Evolutionary conservation across 1,284 basidiomycete genomes (phyloP).

Genomic region (Ceratobasidium sp.): DNA sequence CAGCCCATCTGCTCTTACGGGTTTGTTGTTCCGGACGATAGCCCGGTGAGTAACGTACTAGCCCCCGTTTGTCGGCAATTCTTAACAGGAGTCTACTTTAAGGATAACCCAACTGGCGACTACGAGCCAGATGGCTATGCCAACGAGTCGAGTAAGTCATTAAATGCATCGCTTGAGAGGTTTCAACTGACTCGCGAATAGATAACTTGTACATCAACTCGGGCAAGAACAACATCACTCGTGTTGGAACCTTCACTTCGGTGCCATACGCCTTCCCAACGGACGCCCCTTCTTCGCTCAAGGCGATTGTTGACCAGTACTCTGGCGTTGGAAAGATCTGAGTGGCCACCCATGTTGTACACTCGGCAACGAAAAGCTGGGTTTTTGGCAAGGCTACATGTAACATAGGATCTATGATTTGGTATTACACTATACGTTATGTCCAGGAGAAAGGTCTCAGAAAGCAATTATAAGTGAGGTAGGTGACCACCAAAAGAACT

Average conservation of each 20-base stretch:
- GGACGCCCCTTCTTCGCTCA: conserved; percentile 20
- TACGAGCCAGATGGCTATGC: conserved; percentile 40
- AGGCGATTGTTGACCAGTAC: conserved; percentile 28
- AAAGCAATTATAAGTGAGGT: too few relatives aligned
- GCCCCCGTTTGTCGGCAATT: neutral
- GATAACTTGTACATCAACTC: conserved; percentile 36
- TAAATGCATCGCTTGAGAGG: neutral
- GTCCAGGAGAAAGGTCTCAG: too few relatives aligned
- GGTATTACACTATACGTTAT: too few relatives aligned
- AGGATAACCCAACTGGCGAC: conserved; percentile 30
- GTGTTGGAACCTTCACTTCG: conserved; percentile 17
- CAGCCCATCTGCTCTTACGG: conserved; percentile 33
- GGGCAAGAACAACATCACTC: conserved; percentile 36
- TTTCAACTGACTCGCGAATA: neutral
- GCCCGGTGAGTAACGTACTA: conserved; percentile 24
- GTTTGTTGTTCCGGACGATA: conserved; percentile 38
- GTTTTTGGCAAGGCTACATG: too few relatives aligned
- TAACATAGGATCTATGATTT: too few relatives aligned
- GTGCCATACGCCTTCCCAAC: conserved; percentile 27
- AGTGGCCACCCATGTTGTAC: neutral
- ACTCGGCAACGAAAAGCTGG: too few relatives aligned
- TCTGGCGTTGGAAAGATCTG: conserved; percentile 38
- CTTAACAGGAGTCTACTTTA: neutral
- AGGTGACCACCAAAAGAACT: too few relatives aligned
- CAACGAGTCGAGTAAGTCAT: conserved; percentile 30